Percentiles rank a stretch among this genome's conserved stretches.
phyloP scores from a whole-genome alignment of 2,329 filamentous ascomycete species.

The Acephala macrosclerotiorum region DNA sequence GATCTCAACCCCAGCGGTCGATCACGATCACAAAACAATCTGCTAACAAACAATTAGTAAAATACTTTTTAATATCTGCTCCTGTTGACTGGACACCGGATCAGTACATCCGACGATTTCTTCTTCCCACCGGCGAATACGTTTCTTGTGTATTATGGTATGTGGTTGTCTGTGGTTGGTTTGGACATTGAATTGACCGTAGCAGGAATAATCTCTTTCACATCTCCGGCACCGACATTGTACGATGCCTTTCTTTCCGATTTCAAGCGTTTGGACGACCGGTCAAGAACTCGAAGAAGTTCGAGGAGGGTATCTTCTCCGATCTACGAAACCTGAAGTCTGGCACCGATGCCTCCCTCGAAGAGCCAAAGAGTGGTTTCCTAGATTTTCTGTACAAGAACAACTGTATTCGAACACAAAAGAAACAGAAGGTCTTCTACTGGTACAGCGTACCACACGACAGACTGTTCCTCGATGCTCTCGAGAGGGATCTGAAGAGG shows the following conservation, averaged over 20 bases:
- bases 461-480: slow-evolving; percentile 93
- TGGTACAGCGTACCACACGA: slow-evolving; percentile 99
- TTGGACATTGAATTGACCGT: slow-evolving; percentile 39
- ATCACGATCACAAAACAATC: slow-evolving; percentile 7
- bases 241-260: slow-evolving; percentile 95
- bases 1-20: slow-evolving; percentile 13
- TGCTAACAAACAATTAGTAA: slow-evolving; percentile 66
- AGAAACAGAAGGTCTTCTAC: slow-evolving; percentile 99
- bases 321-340: slow-evolving; percentile 98
- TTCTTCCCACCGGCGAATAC: slow-evolving; percentile 97
- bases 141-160: slow-evolving; percentile 97
- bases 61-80: slow-evolving; percentile 99
- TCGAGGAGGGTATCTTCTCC: slow-evolving; percentile 99
- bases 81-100: slow-evolving; percentile 97
- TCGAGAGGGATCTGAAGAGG: slow-evolving; percentile 96
- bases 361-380: slow-evolving; percentile 98
- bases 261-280: slow-evolving; percentile 98
- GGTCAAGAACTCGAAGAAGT: slow-evolving; percentile 99
- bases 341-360: slow-evolving; percentile 95
- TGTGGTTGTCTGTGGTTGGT: slow-evolving; percentile 34
- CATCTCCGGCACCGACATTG: slow-evolving; percentile 98
- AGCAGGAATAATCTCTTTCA: slow-evolving; percentile 96
- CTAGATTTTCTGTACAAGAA: slow-evolving; percentile 99
- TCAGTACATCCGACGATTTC: slow-evolving; percentile 94
- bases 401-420: slow-evolving; percentile 99